Evolutionary conservation across 1,139 yeast genomes (phyloP).

Genomic region (Candida smagusa): DNA sequence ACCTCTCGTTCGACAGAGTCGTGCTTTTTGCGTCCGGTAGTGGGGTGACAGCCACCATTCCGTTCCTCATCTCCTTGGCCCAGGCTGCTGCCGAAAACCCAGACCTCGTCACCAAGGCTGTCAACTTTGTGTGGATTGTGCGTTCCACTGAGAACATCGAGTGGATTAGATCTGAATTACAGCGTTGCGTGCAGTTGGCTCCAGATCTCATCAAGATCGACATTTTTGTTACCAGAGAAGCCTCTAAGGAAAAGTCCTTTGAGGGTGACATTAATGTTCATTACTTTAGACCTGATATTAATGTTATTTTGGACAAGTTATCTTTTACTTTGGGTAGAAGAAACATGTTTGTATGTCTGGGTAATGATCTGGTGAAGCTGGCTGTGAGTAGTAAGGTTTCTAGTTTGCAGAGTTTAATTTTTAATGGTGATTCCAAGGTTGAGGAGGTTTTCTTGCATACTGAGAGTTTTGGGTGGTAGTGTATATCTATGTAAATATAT

Average conservation of each 20-base stretch:
- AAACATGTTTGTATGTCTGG: conserved; percentile 51
- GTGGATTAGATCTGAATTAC: conserved; percentile 47
- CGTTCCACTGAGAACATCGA: conserved; percentile 32
- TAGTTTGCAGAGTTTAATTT: conserved; percentile 27
- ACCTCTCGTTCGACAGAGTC: conserved; percentile 47
- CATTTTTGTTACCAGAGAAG: conserved; percentile 21
- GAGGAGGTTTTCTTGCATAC: conserved; percentile 58
- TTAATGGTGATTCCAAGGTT: conserved; percentile 30
- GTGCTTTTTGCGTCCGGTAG: conserved; percentile 47
- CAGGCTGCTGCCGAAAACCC: conserved; percentile 13
- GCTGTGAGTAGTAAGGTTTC: conserved; percentile 47
- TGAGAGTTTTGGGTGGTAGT: conserved; percentile 59
- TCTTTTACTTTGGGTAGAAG: conserved; percentile 26
- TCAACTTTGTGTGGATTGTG: conserved; percentile 52
- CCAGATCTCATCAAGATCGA: conserved; percentile 24
- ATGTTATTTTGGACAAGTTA: conserved; percentile 17
- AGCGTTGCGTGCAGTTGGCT: conserved; percentile 20
- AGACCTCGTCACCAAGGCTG: conserved; percentile 18
- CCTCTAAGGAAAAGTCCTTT: not conserved
- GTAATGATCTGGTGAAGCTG: conserved; percentile 43
- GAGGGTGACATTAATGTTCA: conserved; percentile 14
- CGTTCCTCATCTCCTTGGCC: conserved; percentile 36
- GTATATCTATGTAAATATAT: not conserved
- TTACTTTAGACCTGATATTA: conserved; percentile 34
- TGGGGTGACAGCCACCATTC: conserved; percentile 55